Base-by-base conservation (phyloP, 2,329 filamentous ascomycete genomes). In the Aspergillus proliferans region DNA sequence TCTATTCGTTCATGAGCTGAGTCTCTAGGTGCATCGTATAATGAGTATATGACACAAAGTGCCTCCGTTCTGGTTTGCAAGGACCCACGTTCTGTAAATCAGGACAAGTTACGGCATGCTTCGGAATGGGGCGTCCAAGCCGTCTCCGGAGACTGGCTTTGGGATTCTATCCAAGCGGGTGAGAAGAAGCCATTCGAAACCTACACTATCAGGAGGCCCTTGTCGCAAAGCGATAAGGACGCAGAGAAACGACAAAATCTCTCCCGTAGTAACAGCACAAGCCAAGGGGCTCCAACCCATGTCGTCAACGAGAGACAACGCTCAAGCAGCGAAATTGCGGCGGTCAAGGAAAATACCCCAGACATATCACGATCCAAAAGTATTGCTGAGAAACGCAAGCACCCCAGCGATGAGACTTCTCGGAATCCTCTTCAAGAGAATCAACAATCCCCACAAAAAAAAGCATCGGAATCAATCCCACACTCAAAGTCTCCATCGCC, bases 111-210 rank as follows among this genome's bases (percentile, higher is more conserved):
- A 15, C 82, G 85, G 41, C 84, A 88, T 62, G 90, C 90, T 0
- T 66, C 82, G 7, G 78, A 84, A 58, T 88, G 87, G 76, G 78
- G 79, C 4, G 85, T 97, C 9, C 88, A 90, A 2, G 82, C 92
- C n/a, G 87, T 97, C 9, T 80, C 80, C 6, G 81, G 82, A 15
- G 81, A 85, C 19, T 98, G 93, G 93, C 75, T 98, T 2, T 93
- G 87, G 84, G 79, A 85, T 46, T 93, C 87, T 56, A 83, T 96
- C 45, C 75, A 77, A 47, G 66, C 62, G 42, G 60, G 80, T 26
- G 66, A 73, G 47, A 73, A 71, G 58, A 71, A 78, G 48, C 61
- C 75, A 9, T 77, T 76, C 45, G 67, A 72, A 19, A 65, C 71
- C 26, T 81, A 78, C 59, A 55, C 67, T 18, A 65, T 72, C 45